Evolutionary conservation across 2,329 filamentous ascomycete species (phyloP), one percentile per base, ranked within the genome.

Genomic region (Aspergillus jensenii): DNA sequence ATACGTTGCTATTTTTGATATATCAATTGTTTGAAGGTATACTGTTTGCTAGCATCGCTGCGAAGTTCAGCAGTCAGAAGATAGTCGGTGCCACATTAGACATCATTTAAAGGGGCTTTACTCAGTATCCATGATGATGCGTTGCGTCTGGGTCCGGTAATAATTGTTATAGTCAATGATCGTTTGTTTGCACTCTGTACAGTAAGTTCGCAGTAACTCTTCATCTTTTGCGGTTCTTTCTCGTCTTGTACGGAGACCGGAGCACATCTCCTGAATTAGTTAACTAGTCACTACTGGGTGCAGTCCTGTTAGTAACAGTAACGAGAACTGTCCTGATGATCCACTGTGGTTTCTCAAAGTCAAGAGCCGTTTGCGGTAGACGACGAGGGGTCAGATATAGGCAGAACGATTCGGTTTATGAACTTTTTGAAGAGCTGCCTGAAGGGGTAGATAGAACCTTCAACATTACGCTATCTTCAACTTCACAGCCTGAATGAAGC

Each of bases 271-370:
- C 21, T 23, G 44, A 31, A 15, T n/a, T 25, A 23, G 21, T 6
- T 33, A n/a, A 31, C 45, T 31, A 23, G 27, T 31, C 15, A 31
- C 44, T 17, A 46, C 45, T 47, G 23, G 23, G 45, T 25, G 44
- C 14, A 19, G 21, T 9, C 35, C 12, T 37, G 31, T 35, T 23
- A 46, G 51, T 47, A 54, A 54, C 41, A 39, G 35, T 54, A 47
- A 45, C 31, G 19, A 21, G 17, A 31, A 48, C n/a, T 15, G 11
- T 39, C 31, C 25, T 12, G 35, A 25, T 23, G 52, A 31, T 48
- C 52, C 52, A 54, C 52, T 40, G 19, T n/a, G 27, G 6, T 15
- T 27, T 45, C 43, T 40, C 40, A 40, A 54, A 54, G 52, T 39
- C 43, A 9, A 19, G 27, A 27, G 37, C 44, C 21, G 35, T 33